Evolutionary conservation across 2,329 filamentous ascomycete genomes (phyloP), one percentile per base, ranked within the genome.

Genomic region (Cyphellophora europaea): DNA sequence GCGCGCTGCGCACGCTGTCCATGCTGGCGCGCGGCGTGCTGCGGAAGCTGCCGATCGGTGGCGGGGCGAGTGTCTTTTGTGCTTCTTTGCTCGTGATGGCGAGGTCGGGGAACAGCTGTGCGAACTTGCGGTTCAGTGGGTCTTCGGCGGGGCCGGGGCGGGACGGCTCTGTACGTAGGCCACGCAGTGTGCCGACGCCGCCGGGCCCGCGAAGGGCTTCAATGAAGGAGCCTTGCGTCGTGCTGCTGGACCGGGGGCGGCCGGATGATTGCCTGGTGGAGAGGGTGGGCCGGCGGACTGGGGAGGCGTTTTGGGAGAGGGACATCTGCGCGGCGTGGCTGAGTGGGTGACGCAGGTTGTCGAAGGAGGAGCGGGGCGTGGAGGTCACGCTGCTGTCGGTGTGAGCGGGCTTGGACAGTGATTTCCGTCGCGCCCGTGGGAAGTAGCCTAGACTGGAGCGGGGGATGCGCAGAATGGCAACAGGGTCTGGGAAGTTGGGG

Each of bases 401-500:
- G 34, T 72, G 71, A 2, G 77, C 77, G 6, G 74, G 61, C 5
- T 56, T 43, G 21, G 53, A 57, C 38, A 56, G 52, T 43, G 82
- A 91, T 78, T 91, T 91, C 76, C 88, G 85, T 53, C 87, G 72
- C 13, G 87, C 75, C 5, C 88, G 88, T 3, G 89, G 89, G 53
- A 96, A 96, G 60, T 89, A 96, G 15, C 88, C 89, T 29, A 95
- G 70, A 2, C 81, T 73, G 58, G 79, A 78, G 38, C 84, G 77
- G 14, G 86, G 77, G 38, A 96, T 76, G 18, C 91, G 78, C 11
- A 79, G 86, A 45, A 98, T 91, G 56, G 95, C 84, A 15, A 91
- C 78, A 1, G 85, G 79, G 15, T 77, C 69, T 11, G 67, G 64
- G 43, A 73, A 72, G 14, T 78, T 80, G 43, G 89, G 83, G 16